These are phyloP conservation scores for Achaetomiella virescens DNA, from an alignment of 495 filamentous ascomycete species.

Conservation along the genomic window DNA sequence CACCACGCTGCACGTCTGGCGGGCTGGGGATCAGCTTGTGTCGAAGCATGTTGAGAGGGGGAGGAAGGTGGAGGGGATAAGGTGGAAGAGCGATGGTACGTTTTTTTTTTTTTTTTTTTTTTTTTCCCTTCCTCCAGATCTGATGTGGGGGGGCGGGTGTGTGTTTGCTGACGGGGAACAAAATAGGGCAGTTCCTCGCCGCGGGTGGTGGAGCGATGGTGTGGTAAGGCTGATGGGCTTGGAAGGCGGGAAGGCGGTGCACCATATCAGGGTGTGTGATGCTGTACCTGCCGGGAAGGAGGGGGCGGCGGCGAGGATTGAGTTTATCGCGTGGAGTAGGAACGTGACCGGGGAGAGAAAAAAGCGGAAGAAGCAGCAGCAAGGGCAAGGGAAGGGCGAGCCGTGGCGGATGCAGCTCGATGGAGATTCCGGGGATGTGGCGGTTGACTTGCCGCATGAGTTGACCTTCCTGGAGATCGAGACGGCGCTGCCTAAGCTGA, in stretches of 20 bases:
- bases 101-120: conserved; percentile 10
- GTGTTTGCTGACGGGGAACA: conserved; percentile 58
- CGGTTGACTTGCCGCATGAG: conserved; percentile 65
- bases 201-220: conserved; percentile 69
- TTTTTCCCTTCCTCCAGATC: neutral
- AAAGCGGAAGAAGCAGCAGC: neutral
- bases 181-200: conserved; percentile 75
- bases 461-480: conserved; percentile 74
- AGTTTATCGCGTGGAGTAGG: conserved; percentile 66
- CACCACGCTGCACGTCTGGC: conserved; percentile 56
- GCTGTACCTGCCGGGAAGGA: conserved; percentile 4
- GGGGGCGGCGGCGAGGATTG: conserved; percentile 38
- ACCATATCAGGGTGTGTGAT: conserved; percentile 51
- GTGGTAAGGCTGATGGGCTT: conserved; percentile 63
- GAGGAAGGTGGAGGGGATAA: conserved; percentile 48
- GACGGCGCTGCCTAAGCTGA: conserved; percentile 71
- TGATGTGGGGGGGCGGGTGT: conserved; percentile 28
- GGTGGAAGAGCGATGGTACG: conserved; percentile 77
- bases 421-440: conserved; percentile 21
- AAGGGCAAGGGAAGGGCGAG: conserved; percentile 22
- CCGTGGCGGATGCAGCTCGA: conserved; percentile 34
- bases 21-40: conserved; percentile 38
- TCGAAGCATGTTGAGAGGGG: conserved; percentile 43
- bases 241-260: conserved; percentile 71
- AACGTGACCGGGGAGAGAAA: conserved; percentile 52